Evolutionary conservation across 202 grass and related monocot species (phyloP).

Genomic region (Setaria viridis): DNA sequence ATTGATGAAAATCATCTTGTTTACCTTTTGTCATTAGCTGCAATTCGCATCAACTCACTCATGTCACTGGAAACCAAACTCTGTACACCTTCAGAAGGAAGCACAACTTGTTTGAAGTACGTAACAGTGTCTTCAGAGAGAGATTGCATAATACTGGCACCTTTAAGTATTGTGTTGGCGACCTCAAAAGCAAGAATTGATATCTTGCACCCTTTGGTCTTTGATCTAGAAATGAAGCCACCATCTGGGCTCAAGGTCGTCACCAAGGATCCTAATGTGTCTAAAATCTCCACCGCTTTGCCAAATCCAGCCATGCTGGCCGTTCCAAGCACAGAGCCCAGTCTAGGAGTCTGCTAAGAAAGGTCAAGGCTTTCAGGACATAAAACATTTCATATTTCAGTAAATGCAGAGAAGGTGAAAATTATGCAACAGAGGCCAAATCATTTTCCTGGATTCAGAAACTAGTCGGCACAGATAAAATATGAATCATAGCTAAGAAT

Average conservation of each 20-base stretch:
- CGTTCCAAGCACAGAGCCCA: conserved; percentile 58
- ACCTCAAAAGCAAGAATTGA: conserved; percentile 86
- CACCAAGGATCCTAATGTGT: conserved; percentile 70
- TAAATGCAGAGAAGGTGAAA: conserved; percentile 15
- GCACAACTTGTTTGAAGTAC: conserved; percentile 73
- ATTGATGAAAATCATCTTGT: background rate
- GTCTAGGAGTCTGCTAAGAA: conserved; percentile 55
- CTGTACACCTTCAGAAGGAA: conserved; percentile 76
- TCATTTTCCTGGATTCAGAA: background rate
- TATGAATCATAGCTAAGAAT: conserved; percentile 1
- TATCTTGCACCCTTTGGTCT: conserved; percentile 63
- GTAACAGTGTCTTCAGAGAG: conserved; percentile 56
- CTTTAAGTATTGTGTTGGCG: conserved; percentile 79
- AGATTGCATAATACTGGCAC: conserved; percentile 67
- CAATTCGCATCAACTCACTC: conserved; percentile 58
- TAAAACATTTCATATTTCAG: background rate
- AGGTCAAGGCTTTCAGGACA: conserved; percentile 36
- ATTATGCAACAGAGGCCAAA: background rate
- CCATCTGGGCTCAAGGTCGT: conserved; percentile 55
- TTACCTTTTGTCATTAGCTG: conserved; percentile 73
- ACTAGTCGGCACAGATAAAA: conserved; percentile 6
- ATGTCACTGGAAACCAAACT: conserved; percentile 65
- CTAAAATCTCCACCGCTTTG: conserved; percentile 76
- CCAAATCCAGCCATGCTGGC: conserved; percentile 60
- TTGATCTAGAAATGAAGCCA: conserved; percentile 57